Evolutionary conservation across 306 rosid genomes (phyloP), one percentile per base, ranked within the genome.

Genomic region (Cucurbita argyrosperma): DNA sequence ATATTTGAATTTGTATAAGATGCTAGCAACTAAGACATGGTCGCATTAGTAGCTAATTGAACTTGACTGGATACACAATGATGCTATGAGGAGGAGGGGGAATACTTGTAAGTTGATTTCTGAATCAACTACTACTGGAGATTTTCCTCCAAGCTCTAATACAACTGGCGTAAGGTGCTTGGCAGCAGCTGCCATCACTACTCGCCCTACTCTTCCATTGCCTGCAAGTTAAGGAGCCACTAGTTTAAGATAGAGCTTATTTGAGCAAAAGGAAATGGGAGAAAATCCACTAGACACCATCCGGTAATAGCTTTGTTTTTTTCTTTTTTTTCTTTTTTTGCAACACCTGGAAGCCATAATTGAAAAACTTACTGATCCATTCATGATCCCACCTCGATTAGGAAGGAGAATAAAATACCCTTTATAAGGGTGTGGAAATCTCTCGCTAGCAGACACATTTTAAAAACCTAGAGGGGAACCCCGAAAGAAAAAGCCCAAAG

Each of bases 61-160:
- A 67, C 40, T 30, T 10, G 40, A 16, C 6, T 30, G 35, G 35
- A 30, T 30, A 23, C 23, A 13, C 58, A 49, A 23, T 26, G 57
- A 69, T 69, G 14, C 14, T 49, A 49, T 14, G 58, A 14, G 16
- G 52, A 13, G n/a, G 16, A 6, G 9, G 3, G 21, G 58, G 50
- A 42, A 49, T 79, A 95, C 99, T 75, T 81, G 76, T 64, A 91
- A 82, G 83, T 91, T 87, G 63, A 87, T 85, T 79, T 60, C 58
- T 52, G 93, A 85, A 84, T 95, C 99, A 63, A 95, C 97, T 67
- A 95, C 75, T 71, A 80, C 91, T 0, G 99, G 99, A 77, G 84
- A 91, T 81, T 95, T 95, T 83, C 99, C 99, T 79, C 99, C 99
- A 51, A 95, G 99, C 87, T 95, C 99, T 84, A 95, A 76, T 64